A percentile compares a stretch with the other conserved stretches of the same genome.
phyloP scores from a whole-genome alignment of 169 alveolate genomes.

The Miamiensis avidus region DNA sequence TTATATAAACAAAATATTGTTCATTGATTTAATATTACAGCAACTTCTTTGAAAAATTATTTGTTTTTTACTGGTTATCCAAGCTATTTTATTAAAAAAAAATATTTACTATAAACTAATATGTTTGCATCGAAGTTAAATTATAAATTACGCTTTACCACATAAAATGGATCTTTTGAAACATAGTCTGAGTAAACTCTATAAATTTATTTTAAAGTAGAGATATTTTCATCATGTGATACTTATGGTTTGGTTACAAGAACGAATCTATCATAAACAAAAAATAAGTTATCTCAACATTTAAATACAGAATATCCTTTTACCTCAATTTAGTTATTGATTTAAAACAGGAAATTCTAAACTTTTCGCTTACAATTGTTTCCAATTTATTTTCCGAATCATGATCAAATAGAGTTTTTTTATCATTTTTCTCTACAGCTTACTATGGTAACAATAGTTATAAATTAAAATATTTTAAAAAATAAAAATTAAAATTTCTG shows the following conservation, averaged over 20 bases:
- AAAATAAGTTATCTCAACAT: too few species aligned
- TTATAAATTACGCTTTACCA: background rate
- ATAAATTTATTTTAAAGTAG: conserved; percentile 5
- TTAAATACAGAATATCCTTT: too few species aligned
- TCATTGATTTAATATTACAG: background rate
- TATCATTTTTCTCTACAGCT: background rate
- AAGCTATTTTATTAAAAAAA: background rate
- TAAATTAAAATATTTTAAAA: background rate
- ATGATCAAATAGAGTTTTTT: background rate
- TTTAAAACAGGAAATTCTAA: conserved; percentile 23
- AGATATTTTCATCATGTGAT: conserved; percentile 1
- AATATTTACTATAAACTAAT: background rate
- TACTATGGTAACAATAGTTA: background rate
- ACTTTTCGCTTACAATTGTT: conserved; percentile 22
- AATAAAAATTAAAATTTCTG: background rate
- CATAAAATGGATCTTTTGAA: conserved; percentile 19
- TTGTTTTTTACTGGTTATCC: conserved; percentile 24
- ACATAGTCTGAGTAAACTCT: conserved; percentile 24
- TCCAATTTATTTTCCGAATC: background rate
- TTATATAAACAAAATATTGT: too few species aligned
- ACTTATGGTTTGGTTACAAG: conserved; percentile 6
- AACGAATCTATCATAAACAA: background rate
- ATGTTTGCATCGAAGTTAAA: too few species aligned
- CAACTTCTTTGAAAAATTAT: conserved; percentile 17
- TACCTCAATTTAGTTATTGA: conserved; percentile 25